A percentile compares a stretch with the other conserved stretches of the same genome.
These are phyloP conservation scores for Xerocomellus intermedius DNA, from an alignment of 768 basidiomycete species.

Conservation along the genomic window DNA sequence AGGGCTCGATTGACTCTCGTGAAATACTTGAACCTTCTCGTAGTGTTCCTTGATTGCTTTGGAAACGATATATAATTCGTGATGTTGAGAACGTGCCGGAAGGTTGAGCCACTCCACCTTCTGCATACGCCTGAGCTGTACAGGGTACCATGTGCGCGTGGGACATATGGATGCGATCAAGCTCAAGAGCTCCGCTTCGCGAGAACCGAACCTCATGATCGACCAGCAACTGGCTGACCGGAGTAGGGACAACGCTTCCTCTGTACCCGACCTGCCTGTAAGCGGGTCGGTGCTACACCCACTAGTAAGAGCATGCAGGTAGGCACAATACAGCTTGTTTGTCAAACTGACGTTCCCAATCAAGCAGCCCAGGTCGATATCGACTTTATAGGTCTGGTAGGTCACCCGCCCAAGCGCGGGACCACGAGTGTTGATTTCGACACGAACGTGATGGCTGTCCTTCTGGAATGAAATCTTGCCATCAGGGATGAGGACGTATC, in stretches of 20 bases:
- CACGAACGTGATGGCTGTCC: conserved; percentile 16
- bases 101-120: conserved; percentile 33
- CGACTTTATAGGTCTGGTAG: conserved; percentile 32
- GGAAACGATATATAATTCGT: conserved; percentile 23
- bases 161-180: conserved; percentile 38
- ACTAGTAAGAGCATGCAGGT: conserved; percentile 48
- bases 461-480: conserved; percentile 24
- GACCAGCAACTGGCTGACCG: conserved; percentile 38
- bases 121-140: conserved; percentile 39
- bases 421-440: conserved; percentile 7
- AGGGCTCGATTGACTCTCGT: neutral
- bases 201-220: conserved; percentile 35
- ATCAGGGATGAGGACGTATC: conserved; percentile 40
- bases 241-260: conserved; percentile 42
- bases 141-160: conserved; percentile 38
- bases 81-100: conserved; percentile 32
- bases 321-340: conserved; percentile 37
- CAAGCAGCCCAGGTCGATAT: conserved; percentile 32
- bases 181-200: conserved; percentile 33
- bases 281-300: conserved; percentile 44
- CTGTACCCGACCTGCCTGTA: conserved; percentile 41
- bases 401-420: conserved; percentile 1
- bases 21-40: conserved; percentile 13
- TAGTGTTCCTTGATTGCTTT: conserved; percentile 31
- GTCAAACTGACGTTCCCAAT: conserved; percentile 25